Evolutionary conservation across 352 stramenopile genomes (phyloP).

Genomic region (Globisporangium viniferum): DNA sequence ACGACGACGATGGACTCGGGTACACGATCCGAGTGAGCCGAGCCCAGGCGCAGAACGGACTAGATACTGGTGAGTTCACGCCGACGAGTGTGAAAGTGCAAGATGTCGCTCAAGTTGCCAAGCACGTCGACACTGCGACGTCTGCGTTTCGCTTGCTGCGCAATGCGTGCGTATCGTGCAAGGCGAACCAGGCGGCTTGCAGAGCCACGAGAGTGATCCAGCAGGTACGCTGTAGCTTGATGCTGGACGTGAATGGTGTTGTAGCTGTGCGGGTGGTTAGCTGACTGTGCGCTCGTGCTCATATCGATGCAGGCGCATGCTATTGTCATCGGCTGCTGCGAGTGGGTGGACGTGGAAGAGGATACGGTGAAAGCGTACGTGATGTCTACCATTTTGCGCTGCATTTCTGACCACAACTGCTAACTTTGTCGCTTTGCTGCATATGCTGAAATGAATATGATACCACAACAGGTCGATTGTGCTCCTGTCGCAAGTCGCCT

Average conservation of each 20-base stretch:
- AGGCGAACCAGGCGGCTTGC: slow-evolving; percentile 51
- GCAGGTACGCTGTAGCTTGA: slow-evolving; percentile 13
- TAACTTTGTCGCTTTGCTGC: not conserved
- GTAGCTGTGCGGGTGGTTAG: not conserved
- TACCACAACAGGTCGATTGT: slow-evolving; percentile 25
- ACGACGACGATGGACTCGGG: slow-evolving; percentile 61
- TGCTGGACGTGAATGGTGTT: too few species aligned
- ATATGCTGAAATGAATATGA: not conserved
- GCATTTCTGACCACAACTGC: too few species aligned
- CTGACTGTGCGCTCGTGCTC: not conserved
- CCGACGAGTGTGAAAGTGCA: slow-evolving; percentile 27
- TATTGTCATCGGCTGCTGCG: slow-evolving; percentile 35
- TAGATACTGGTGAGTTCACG: slow-evolving; percentile 27
- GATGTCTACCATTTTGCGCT: not conserved
- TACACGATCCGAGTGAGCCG: slow-evolving; percentile 61
- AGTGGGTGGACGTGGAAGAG: slow-evolving; percentile 65
- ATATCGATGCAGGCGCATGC: slow-evolving; percentile 30
- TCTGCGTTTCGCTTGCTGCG: slow-evolving; percentile 67
- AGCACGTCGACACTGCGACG: slow-evolving; percentile 24
- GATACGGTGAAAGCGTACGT: slow-evolving; percentile 24
- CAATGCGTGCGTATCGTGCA: slow-evolving; percentile 55
- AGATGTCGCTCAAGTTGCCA: slow-evolving; percentile 9
- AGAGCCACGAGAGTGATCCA: slow-evolving; percentile 22
- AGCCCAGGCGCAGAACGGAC: slow-evolving; percentile 19
- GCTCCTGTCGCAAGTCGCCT: slow-evolving; percentile 54